Conservation (phyloP, 2,329 filamentous ascomycete genomes). For the Tolypocladium endophyticum region DNA sequence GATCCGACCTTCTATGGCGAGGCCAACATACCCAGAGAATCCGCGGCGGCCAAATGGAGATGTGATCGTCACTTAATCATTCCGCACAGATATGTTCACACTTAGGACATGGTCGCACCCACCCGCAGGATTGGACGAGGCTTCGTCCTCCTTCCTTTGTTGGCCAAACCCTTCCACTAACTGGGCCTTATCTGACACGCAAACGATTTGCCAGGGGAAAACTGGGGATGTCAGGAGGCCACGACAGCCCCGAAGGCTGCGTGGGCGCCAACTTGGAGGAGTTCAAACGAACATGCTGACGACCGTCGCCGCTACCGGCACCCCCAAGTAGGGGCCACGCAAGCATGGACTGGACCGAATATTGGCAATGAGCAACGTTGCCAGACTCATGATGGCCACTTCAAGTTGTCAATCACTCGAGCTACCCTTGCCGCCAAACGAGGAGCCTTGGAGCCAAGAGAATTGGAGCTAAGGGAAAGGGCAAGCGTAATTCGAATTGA, state of each 20-base stretch:
- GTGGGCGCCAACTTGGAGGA: background rate
- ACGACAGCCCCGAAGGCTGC: background rate
- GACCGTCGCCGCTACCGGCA: background rate
- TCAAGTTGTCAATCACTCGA: background rate
- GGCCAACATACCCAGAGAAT: background rate
- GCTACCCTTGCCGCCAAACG: background rate
- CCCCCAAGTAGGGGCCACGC: background rate
- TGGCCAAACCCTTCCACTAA: background rate
- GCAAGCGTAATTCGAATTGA: background rate
- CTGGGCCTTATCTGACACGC: background rate
- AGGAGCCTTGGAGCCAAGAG: background rate
- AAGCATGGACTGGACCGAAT: background rate
- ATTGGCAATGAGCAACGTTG: constrained; percentile 4
- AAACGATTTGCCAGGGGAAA: background rate
- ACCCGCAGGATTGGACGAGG: background rate
- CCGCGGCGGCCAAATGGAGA: background rate
- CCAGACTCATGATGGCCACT: background rate
- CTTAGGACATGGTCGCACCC: background rate
- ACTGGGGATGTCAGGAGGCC: background rate
- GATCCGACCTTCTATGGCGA: background rate
- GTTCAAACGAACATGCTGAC: background rate
- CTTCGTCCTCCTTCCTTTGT: constrained; percentile 1
- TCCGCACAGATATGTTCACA: background rate
- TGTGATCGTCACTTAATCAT: background rate
- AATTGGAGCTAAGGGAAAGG: background rate